Conservation (phyloP, 2,329 filamentous ascomycete genomes). For the Cercospora janseana region DNA sequence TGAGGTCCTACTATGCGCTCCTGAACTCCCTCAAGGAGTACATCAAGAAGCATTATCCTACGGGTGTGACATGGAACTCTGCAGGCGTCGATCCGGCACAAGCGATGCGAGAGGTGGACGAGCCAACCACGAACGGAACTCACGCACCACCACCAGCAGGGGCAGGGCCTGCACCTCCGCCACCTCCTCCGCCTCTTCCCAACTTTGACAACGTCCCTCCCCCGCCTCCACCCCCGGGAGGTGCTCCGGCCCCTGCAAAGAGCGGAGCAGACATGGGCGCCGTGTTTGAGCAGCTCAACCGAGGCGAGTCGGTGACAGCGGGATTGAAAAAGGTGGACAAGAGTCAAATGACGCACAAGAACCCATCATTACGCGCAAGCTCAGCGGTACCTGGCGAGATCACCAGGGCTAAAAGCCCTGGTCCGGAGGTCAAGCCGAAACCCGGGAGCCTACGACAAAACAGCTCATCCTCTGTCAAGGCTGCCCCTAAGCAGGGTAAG, state of each 20-base stretch:
- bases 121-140: conserved; percentile 37
- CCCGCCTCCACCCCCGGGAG: conserved; percentile 52
- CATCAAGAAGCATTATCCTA: conserved; percentile 76
- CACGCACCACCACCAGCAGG: conserved; percentile 54
- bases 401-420: conserved; percentile 73
- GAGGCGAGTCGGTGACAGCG: conserved; percentile 82
- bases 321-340: conserved; percentile 90
- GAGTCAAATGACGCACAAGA: conserved; percentile 98
- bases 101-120: conserved; percentile 59
- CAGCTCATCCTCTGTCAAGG: conserved; percentile 28
- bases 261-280: conserved; percentile 67
- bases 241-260: conserved; percentile 53
- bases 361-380: conserved; percentile 75
- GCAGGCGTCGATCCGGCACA: conserved; percentile 71
- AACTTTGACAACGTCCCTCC: conserved; percentile 52
- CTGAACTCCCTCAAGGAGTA: conserved; percentile 82
- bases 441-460: conserved; percentile 51
- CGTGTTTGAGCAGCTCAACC: conserved; percentile 89
- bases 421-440: conserved; percentile 68
- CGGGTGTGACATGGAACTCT: conserved; percentile 83
- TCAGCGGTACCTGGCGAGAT: conserved; percentile 64
- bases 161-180: conserved; percentile 60
- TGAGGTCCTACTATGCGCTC: conserved; percentile 87
- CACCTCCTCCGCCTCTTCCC: conserved; percentile 62
- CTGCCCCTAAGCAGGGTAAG: conserved; percentile 36